These are phyloP conservation scores for Pseudocercospora pini-densiflorae DNA, from an alignment of 2,329 filamentous ascomycete genomes.

Conservation along the genomic window DNA sequence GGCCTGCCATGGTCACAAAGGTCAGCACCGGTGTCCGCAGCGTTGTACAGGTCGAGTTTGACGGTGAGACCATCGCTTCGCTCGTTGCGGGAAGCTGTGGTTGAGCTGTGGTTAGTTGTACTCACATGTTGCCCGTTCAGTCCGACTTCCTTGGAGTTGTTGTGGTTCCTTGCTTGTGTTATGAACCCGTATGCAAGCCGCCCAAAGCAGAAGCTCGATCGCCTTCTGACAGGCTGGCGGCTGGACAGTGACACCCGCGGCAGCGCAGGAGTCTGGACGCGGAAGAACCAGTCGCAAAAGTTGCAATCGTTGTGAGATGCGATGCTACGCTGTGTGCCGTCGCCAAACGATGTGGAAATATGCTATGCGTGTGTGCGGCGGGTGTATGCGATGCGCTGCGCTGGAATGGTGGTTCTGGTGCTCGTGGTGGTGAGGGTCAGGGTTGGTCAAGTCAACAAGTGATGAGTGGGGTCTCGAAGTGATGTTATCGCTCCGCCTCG, in stretches of 20 bases:
- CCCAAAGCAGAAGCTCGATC: slow-evolving; percentile 19
- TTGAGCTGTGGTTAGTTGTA: slow-evolving; percentile 24
- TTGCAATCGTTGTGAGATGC: not conserved
- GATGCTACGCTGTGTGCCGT: slow-evolving; percentile 1
- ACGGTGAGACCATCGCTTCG: slow-evolving; percentile 34
- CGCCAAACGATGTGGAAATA: not conserved
- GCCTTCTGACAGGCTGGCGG: slow-evolving; percentile 23
- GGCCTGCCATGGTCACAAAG: slow-evolving; percentile 58
- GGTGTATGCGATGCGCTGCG: slow-evolving; percentile 1
- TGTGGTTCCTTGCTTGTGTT: slow-evolving; percentile 26
- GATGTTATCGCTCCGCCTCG: not conserved
- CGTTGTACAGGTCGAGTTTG: slow-evolving; percentile 34
- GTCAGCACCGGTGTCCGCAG: slow-evolving; percentile 28
- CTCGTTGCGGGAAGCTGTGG: slow-evolving; percentile 16
- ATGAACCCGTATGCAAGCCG: slow-evolving; percentile 24
- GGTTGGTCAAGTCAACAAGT: not conserved
- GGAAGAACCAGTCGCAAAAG: not conserved
- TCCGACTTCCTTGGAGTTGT: slow-evolving; percentile 12
- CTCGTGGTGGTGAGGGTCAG: not conserved
- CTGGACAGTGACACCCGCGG: slow-evolving; percentile 26
- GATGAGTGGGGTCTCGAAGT: not conserved
- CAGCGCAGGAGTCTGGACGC: not conserved
- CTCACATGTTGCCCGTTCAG: slow-evolving; percentile 35
- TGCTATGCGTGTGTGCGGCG: not conserved
- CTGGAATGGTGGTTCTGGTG: not conserved